phyloP scores from a whole-genome alignment of 257 asterid genomes.

The Solanum sitiens region DNA sequence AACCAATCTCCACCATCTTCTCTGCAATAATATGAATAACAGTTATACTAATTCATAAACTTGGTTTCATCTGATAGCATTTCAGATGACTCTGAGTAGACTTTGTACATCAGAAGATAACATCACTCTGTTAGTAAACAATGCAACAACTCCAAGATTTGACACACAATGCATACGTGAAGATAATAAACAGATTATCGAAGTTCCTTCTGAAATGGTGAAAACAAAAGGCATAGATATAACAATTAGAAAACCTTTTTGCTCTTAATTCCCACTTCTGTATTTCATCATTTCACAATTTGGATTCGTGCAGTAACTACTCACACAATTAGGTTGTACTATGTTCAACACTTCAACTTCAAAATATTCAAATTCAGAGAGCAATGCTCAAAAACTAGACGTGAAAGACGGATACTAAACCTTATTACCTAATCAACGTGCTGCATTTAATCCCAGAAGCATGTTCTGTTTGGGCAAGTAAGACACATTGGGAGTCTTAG shows the following conservation, averaged over 20 bases:
- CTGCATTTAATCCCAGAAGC: conserved; percentile 25
- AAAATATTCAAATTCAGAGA: background rate
- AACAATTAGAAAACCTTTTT: background rate
- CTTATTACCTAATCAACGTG: conserved; percentile 14
- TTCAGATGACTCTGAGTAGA: background rate
- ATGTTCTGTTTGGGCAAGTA: conserved; percentile 30
- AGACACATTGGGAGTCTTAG: conserved; percentile 22
- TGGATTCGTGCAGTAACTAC: background rate
- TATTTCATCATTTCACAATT: background rate
- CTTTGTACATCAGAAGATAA: background rate
- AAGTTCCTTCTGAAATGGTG: background rate
- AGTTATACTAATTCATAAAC: background rate
- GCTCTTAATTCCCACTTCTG: background rate
- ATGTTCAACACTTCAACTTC: background rate
- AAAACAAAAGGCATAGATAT: background rate
- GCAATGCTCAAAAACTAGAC: background rate
- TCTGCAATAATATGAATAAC: background rate
- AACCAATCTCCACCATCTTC: background rate
- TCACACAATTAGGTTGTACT: background rate
- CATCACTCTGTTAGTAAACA: background rate
- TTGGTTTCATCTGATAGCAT: background rate
- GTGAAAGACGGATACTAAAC: background rate
- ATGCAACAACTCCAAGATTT: background rate
- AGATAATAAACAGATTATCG: background rate
- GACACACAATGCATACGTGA: background rate